phyloP scores from a whole-genome alignment of 768 basidiomycete genomes.

The Mycena venus region DNA sequence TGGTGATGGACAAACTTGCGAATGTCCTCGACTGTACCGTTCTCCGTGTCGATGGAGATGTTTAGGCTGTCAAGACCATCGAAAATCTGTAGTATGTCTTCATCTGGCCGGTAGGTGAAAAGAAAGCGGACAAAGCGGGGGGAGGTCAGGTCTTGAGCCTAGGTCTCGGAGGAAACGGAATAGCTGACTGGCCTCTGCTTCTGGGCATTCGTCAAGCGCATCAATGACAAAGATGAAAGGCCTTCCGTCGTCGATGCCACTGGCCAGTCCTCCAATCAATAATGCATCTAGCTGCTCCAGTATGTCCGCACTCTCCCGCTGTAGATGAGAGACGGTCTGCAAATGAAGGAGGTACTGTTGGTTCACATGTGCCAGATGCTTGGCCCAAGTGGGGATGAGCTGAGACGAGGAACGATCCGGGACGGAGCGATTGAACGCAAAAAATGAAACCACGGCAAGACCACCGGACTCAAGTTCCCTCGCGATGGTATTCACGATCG shows the following conservation, averaged over 20 bases:
- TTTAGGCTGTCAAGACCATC: background rate
- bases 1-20: background rate
- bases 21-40: background rate
- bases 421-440: background rate
- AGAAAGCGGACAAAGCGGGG: background rate
- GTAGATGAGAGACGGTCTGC: background rate
- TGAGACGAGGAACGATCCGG: background rate
- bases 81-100: background rate
- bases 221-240: background rate
- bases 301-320: background rate
- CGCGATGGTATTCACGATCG: background rate
- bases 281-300: background rate
- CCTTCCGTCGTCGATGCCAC: background rate
- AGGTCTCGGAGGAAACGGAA: background rate
- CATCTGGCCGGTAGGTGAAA: background rate
- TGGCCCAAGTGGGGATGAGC: slow-evolving; percentile 8
- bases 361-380: background rate
- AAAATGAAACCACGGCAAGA: background rate
- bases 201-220: background rate
- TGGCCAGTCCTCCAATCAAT: background rate
- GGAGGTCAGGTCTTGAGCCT: background rate
- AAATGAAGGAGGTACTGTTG: background rate
- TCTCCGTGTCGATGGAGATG: too few species aligned
- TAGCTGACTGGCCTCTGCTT: background rate
- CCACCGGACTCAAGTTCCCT: background rate